Conservation (phyloP, 225 moss, liverwort and hornwort genomes). For the Ulota crispa region DNA sequence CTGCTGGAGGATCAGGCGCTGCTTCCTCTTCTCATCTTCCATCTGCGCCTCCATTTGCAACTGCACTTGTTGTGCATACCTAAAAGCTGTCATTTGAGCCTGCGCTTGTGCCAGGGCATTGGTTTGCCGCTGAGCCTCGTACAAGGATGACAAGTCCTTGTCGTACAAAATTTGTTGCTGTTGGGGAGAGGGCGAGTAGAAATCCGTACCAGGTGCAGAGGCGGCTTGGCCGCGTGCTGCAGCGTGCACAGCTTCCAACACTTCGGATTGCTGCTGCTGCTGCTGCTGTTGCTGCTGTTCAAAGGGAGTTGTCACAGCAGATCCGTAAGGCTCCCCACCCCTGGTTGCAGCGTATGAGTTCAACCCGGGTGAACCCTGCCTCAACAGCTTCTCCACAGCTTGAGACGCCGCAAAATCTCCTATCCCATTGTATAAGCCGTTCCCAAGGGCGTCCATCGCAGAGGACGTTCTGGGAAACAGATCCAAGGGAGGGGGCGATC, state of each 20-base stretch:
- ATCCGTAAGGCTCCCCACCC: constrained; percentile 43
- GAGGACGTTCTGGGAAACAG: constrained; percentile 69
- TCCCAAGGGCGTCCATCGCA: constrained; percentile 56
- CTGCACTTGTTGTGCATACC: constrained; percentile 59
- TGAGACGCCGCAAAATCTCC: constrained; percentile 53
- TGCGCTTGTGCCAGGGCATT: constrained; percentile 52
- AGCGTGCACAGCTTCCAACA: constrained; percentile 56
- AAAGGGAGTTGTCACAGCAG: constrained; percentile 36
- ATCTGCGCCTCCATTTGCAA: constrained; percentile 64
- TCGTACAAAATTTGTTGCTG: constrained; percentile 65
- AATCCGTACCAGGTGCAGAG: constrained; percentile 50
- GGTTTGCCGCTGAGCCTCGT: constrained; percentile 56
- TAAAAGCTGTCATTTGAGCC: constrained; percentile 47
- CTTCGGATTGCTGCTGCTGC: constrained; percentile 57
- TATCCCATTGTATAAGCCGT: constrained; percentile 65
- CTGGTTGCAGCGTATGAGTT: constrained; percentile 36
- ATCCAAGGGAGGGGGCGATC: constrained; percentile 73
- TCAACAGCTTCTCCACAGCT: constrained; percentile 47
- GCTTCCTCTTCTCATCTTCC: constrained; percentile 72
- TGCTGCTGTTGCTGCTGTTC: constrained; percentile 58
- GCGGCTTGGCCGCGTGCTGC: constrained; percentile 53
- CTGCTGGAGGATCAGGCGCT: constrained; percentile 61
- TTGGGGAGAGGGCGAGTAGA: constrained; percentile 49
- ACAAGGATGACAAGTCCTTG: constrained; percentile 49
- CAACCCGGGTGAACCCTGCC: constrained; percentile 54